Conservation (phyloP, 805 yeast genomes). For the Myxozyma geophila region DNA sequence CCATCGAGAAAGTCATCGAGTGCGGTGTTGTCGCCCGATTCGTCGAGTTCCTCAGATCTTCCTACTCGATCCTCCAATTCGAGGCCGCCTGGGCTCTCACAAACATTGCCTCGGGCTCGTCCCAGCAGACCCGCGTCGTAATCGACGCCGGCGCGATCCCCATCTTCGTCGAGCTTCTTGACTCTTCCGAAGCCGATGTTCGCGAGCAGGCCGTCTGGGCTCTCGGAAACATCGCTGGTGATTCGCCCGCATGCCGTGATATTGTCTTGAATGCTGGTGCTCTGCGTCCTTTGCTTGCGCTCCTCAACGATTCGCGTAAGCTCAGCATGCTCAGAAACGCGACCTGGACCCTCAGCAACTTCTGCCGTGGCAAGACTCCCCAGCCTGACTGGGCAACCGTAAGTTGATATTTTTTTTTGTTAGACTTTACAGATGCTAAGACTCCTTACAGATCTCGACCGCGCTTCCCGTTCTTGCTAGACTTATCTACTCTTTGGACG, state of each 20-base stretch:
- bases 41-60: conserved; percentile 78
- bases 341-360: conserved; percentile 95
- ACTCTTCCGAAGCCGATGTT: conserved; percentile 83
- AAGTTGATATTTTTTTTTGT: not conserved
- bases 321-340: conserved; percentile 89
- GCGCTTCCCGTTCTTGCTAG: conserved; percentile 92
- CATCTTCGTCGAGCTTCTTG: conserved; percentile 77
- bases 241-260: conserved; percentile 87
- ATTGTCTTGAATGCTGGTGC: conserved; percentile 83
- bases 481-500: conserved; percentile 85
- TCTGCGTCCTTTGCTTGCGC: conserved; percentile 80
- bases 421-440: not conserved
- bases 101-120: conserved; percentile 92
- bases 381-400: conserved; percentile 88
- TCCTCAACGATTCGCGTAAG: conserved; percentile 81
- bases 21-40: conserved; percentile 92
- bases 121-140: conserved; percentile 86
- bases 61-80: conserved; percentile 84
- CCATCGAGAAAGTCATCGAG: conserved; percentile 89
- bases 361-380: conserved; percentile 95
- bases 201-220: conserved; percentile 99
- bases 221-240: conserved; percentile 98
- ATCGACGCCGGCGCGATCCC: conserved; percentile 96
- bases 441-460: conserved; percentile 57
- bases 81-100: conserved; percentile 99